A percentile compares a stretch with the other conserved stretches of the same genome.
phyloP scores from a whole-genome alignment of 2,329 filamentous ascomycete species.

The Sclerotinia glacialis region DNA sequence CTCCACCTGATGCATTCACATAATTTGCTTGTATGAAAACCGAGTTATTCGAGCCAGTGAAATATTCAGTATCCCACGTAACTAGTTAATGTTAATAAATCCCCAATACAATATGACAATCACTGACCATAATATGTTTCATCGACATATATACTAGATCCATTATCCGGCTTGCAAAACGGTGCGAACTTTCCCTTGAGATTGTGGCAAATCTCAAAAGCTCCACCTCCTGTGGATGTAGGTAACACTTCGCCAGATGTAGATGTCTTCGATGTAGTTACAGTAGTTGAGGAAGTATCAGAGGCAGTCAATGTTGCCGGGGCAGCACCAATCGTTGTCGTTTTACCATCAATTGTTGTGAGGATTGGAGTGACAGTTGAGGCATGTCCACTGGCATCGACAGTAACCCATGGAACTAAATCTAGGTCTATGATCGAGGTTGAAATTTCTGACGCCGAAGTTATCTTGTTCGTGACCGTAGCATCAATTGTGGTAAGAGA shows the following conservation, averaged over 20 bases:
- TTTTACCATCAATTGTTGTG: slow-evolving; percentile 31
- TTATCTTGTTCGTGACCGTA: background rate
- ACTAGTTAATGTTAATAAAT: slow-evolving; percentile 26
- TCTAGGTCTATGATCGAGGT: slow-evolving; percentile 14
- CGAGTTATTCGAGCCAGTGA: slow-evolving; percentile 31
- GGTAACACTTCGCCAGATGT: slow-evolving; percentile 23
- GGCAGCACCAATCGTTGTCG: slow-evolving; percentile 31
- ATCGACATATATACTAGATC: slow-evolving; percentile 34
- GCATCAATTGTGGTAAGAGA: background rate
- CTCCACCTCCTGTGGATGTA: slow-evolving; percentile 32
- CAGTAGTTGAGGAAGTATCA: slow-evolving; percentile 24
- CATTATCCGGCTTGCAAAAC: slow-evolving; percentile 37
- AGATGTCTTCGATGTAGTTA: slow-evolving; percentile 19
- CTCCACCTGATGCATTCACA: slow-evolving; percentile 33
- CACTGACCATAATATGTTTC: slow-evolving; percentile 36
- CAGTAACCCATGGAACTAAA: slow-evolving; percentile 34
- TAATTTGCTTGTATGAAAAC: slow-evolving; percentile 36
- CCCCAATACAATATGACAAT: background rate
- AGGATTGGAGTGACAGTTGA: slow-evolving; percentile 35
- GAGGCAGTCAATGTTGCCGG: slow-evolving; percentile 29
- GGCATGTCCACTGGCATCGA: slow-evolving; percentile 32
- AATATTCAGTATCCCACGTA: slow-evolving; percentile 37
- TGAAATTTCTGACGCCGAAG: background rate
- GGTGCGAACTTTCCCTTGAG: slow-evolving; percentile 33
- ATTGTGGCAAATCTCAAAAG: slow-evolving; percentile 37